Conservation (phyloP, 441 rosid genomes). For the Adansonia grandidieri region DNA sequence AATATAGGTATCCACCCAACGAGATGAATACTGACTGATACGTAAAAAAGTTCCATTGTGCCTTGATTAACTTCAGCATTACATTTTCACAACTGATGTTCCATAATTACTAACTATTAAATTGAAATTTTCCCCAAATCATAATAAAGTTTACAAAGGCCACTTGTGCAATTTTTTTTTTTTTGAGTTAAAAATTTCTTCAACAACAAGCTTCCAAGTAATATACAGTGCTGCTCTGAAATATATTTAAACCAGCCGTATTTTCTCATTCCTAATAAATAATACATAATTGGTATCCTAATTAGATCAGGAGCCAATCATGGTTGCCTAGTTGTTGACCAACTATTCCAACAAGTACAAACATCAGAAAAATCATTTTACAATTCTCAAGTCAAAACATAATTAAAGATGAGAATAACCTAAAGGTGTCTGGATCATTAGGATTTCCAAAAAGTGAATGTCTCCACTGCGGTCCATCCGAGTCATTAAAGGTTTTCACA, state of each 20-base stretch:
- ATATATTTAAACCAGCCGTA: constrained; percentile 16
- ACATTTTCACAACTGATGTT: constrained; percentile 6
- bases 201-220: background rate
- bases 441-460: constrained; percentile 97
- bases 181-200: constrained; percentile 7
- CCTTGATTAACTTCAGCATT: constrained; percentile 14
- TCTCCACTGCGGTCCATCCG: constrained; percentile 89
- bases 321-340: constrained; percentile 1
- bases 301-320: background rate
- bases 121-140: constrained; percentile 9
- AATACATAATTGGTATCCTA: background rate
- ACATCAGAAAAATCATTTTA: background rate
- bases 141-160: background rate
- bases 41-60: background rate
- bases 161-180: constrained; percentile 11
- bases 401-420: constrained; percentile 50
- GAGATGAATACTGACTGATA: background rate
- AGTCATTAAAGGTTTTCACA: constrained; percentile 81
- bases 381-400: constrained; percentile 5
- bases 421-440: constrained; percentile 89
- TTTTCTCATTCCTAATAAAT: constrained; percentile 19
- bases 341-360: background rate
- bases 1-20: background rate
- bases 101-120: background rate
- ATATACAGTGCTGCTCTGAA: background rate